Conservation (phyloP, 768 basidiomycete species). For the Leccinum olivaceopallidum region DNA sequence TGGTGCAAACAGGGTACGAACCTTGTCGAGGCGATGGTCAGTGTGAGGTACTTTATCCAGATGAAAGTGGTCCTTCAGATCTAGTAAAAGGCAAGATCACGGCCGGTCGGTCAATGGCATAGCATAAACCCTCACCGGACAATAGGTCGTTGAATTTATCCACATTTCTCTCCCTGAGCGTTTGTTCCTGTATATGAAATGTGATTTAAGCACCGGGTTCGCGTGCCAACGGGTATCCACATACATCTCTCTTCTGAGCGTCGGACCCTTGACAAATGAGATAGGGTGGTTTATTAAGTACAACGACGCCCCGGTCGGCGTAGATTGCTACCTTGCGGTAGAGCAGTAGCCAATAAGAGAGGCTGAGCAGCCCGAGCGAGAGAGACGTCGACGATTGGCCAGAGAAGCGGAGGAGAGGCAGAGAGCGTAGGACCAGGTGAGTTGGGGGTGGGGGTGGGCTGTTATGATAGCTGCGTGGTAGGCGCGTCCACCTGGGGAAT, state of each 20-base stretch:
- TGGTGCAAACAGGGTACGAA: constrained; percentile 20
- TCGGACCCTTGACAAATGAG: constrained; percentile 52
- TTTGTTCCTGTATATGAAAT: constrained; percentile 15
- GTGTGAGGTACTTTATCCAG: constrained; percentile 42
- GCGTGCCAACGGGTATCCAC: constrained; percentile 9
- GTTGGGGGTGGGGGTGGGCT: too few species aligned
- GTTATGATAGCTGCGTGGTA: constrained; percentile 10
- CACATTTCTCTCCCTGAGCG: constrained; percentile 24
- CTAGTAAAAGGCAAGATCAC: constrained; percentile 14
- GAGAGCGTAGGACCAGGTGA: too few species aligned
- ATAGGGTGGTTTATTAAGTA: constrained; percentile 62
- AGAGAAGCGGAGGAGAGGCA: too few species aligned
- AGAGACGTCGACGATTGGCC: too few species aligned
- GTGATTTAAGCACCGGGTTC: constrained; percentile 1
- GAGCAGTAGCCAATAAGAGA: too few species aligned
- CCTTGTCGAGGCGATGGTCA: constrained; percentile 72
- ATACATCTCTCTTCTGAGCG: constrained; percentile 22
- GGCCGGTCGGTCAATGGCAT: constrained; percentile 3
- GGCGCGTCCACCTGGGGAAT: constrained; percentile 52
- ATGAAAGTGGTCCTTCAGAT: constrained; percentile 32
- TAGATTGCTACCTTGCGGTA: constrained; percentile 38
- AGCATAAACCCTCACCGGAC: constrained; percentile 29
- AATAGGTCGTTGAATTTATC: constrained; percentile 40
- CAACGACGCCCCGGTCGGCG: constrained; percentile 50
- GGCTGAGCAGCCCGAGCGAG: too few species aligned